Percentiles rank a stretch among this genome's conserved stretches.
Evolutionary conservation across 1,139 yeast species (phyloP).

Genomic region (Blastobotrys elegans): DNA sequence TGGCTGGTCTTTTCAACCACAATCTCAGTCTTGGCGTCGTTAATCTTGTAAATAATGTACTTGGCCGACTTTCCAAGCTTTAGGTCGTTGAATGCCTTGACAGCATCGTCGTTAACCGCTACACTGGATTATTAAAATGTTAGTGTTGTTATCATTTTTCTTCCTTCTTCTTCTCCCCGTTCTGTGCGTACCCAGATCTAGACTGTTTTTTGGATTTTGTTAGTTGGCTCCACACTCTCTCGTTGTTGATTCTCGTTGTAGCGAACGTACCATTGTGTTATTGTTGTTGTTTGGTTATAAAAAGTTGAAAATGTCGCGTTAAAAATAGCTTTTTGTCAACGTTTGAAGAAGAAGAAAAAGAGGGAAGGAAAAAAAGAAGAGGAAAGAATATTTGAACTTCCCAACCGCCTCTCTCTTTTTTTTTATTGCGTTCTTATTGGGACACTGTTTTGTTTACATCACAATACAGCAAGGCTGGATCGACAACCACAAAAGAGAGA

Average conservation of each 20-base stretch:
- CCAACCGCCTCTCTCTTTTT: no score
- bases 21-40: slow-evolving; percentile 82
- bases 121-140: slow-evolving; percentile 47
- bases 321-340: not conserved
- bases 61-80: slow-evolving; percentile 90
- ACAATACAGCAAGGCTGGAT: no score
- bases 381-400: not conserved
- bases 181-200: slow-evolving; percentile 11
- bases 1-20: slow-evolving; percentile 81
- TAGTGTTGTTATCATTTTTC: not conserved
- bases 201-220: slow-evolving; percentile 4
- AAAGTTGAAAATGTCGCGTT: not conserved
- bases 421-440: no score
- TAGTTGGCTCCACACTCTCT: no score
- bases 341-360: not conserved
- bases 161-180: not conserved
- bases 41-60: slow-evolving; percentile 74
- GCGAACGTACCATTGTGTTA: not conserved
- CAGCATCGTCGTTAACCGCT: slow-evolving; percentile 91
- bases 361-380: not conserved
- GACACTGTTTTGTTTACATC: no score
- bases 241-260: no score
- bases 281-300: not conserved
- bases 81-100: slow-evolving; percentile 89
- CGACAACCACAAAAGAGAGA: no score